A percentile compares a stretch with the other conserved stretches of the same genome.
phyloP scores from a whole-genome alignment of 306 rosid genomes.

The Medicago arabica region DNA sequence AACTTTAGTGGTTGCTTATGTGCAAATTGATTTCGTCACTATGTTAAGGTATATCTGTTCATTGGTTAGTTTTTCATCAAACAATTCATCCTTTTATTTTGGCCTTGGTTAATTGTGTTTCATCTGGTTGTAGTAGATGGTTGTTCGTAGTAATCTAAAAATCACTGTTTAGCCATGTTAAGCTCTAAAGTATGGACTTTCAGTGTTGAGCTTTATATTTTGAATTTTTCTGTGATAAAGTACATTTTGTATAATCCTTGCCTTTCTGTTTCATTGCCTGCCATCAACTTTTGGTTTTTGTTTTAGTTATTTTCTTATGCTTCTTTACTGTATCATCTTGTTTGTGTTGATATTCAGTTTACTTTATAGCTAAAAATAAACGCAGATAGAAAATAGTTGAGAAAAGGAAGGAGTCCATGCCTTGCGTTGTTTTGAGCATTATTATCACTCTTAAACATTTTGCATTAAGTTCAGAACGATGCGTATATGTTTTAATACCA shows the following conservation, averaged over 20 bases:
- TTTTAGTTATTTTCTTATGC: not conserved
- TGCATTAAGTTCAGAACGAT: constrained; percentile 22
- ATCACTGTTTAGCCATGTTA: constrained; percentile 22
- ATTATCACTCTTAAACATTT: constrained; percentile 18
- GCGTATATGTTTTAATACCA: not conserved
- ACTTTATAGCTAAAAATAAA: too few relatives aligned
- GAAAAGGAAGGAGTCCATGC: not conserved
- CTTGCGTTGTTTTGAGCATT: constrained; percentile 24
- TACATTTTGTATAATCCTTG: constrained; percentile 24
- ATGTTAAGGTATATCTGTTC: not conserved
- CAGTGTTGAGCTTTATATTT: constrained; percentile 26
- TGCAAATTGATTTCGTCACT: constrained; percentile 20
- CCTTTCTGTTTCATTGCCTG: constrained; percentile 9
- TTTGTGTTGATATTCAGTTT: not conserved
- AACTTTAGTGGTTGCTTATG: constrained; percentile 22
- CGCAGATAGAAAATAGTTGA: too few relatives aligned
- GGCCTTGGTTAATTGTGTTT: constrained; percentile 14
- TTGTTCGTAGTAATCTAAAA: constrained; percentile 25
- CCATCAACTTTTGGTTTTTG: not conserved
- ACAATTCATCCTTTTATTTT: constrained; percentile 9
- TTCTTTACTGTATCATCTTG: constrained; percentile 22
- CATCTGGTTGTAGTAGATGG: constrained; percentile 3
- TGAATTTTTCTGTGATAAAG: constrained; percentile 6
- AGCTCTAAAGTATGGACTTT: constrained; percentile 4
- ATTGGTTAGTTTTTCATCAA: constrained; percentile 18